Evolutionary conservation across 2,329 filamentous ascomycete genomes (phyloP), one percentile per base, ranked within the genome.

Genomic region (Coniella vitis): DNA sequence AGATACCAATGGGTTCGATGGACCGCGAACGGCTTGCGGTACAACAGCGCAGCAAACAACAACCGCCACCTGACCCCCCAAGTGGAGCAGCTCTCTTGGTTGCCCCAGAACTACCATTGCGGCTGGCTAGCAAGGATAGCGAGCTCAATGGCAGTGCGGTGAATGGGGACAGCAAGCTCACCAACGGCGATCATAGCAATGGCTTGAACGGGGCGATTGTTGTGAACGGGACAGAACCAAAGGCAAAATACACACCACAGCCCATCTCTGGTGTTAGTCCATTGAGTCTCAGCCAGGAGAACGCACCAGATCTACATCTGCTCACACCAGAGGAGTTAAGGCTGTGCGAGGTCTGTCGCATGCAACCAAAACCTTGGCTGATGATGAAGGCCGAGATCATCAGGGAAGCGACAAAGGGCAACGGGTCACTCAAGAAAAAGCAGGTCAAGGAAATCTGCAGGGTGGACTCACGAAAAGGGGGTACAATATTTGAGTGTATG

Each of bases 301-400:
- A 81, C 32, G 83, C 87, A 0, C 78, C 86, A 0, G 93, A 97
- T 63, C 68, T 91, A 22, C 93, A 97, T 60, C 78, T 98, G 0
- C 72, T 98, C 38, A 88, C 86, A 1, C 76, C 83, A 1, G 89
- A 94, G 56, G 93, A 98, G 65, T 73, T 81, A 4, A 88, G 95
- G 60, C 71, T 98, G 0, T 98, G 93, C 69, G 87, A 87, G 58
- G 77, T 86, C 36, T 77, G 95, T 13, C 81, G 90, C 37, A 70
- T 98, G 45, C 86, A 93, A 65, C 93, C 93, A 1, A 98, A 98
- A 70, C 88, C 93, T 1, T 98, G 96, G 65, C 69, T 96, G 4
- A 89, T 89, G 61, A 89, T 97, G 67, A 98, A 98, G 67, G 90
- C 96, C 64, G 83, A 87, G 53, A 74, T 97, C n/a, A 68, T 97